Percentiles rank a stretch among this genome's conserved stretches.
Evolutionary conservation across 805 yeast genomes (phyloP).

Genomic region (Candida orba): DNA sequence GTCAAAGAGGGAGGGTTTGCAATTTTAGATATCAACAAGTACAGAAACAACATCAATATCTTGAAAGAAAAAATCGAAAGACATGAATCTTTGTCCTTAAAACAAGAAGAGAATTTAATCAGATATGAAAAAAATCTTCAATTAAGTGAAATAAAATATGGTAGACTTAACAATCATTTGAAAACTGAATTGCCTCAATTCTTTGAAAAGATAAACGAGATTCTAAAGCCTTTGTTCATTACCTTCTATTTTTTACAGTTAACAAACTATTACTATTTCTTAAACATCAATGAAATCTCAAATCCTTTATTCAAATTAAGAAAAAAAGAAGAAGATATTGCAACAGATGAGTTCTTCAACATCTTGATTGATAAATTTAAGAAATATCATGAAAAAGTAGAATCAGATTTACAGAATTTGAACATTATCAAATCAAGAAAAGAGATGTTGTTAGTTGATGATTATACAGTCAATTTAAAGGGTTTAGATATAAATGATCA

Average conservation of each 20-base stretch:
- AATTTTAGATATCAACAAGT: slow-evolving; percentile 32
- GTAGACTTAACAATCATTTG: slow-evolving; percentile 30
- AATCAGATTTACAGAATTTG: slow-evolving; percentile 1
- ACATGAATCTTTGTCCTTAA: slow-evolving; percentile 25
- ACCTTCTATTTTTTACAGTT: slow-evolving; percentile 35
- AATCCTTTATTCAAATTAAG: slow-evolving; percentile 9
- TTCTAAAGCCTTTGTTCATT: slow-evolving; percentile 23
- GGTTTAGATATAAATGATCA: not conserved
- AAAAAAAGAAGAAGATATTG: slow-evolving; percentile 5
- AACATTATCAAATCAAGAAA: slow-evolving; percentile 7
- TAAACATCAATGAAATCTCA: slow-evolving; percentile 8
- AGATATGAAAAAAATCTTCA: slow-evolving; percentile 26
- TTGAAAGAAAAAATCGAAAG: slow-evolving; percentile 20
- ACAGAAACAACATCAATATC: slow-evolving; percentile 18
- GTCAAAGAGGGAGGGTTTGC: slow-evolving; percentile 28
- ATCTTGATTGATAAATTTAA: slow-evolving; percentile 5
- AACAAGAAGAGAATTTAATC: slow-evolving; percentile 30
- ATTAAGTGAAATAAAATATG: slow-evolving; percentile 30
- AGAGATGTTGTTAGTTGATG: slow-evolving; percentile 1
- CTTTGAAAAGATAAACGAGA: slow-evolving; percentile 26
- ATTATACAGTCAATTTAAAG: too few species aligned
- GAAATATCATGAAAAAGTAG: slow-evolving; percentile 1
- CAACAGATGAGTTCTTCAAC: slow-evolving; percentile 1
- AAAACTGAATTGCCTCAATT: slow-evolving; percentile 42
- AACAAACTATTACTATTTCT: slow-evolving; percentile 29